Base-by-base conservation (phyloP, 1,284 basidiomycete genomes). In the Athelia sp. region DNA sequence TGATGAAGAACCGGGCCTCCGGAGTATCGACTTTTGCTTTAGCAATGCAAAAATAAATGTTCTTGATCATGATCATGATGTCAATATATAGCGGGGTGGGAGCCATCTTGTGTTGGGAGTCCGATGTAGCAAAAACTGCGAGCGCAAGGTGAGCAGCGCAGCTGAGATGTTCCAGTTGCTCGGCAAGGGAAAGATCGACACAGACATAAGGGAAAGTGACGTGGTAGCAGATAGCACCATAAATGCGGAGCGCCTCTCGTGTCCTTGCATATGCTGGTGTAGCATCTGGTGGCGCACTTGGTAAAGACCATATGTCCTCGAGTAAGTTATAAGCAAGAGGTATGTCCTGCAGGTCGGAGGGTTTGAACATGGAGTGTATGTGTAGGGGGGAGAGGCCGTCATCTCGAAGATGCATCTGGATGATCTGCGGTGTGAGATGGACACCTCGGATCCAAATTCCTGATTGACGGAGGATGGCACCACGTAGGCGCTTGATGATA, bases 11-110 rank as follows among this genome's bases (percentile, higher is more conserved):
- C 11, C 51, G 22, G 0, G 59, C 60, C 21, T 61, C 48, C 0
- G 64, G 70, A 40, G 62, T 46, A 42, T 69, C 63, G 4, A 67
- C 52, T 45, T 71, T 66, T 2, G 63, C 55, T 48, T 73, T 72
- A 1, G 70, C 65, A 14, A 70, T 55, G 24, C 66, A 67, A 50
- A 71, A 71, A 23, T 58, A 60, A 0, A 58, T 58, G 47, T 71
- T 71, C 53, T 72, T 73, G 50, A 73, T 61, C 62, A 67, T 69
- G 17, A 66, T 59, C 62, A 64, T 64, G 13, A 70, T 50, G 47
- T 73, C 67, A 14, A 62, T 56, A 53, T 62, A 71, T 3, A 65
- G 53, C 1, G 55, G 53, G 0, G 54, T 62, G 6, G 67, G 65
- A 29, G 26, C 26, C 26, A 29, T 29, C 3, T 69, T 55, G 29